Base-by-base conservation (phyloP, 768 basidiomycete species). In the Kwoniella bestiolae region DNA sequence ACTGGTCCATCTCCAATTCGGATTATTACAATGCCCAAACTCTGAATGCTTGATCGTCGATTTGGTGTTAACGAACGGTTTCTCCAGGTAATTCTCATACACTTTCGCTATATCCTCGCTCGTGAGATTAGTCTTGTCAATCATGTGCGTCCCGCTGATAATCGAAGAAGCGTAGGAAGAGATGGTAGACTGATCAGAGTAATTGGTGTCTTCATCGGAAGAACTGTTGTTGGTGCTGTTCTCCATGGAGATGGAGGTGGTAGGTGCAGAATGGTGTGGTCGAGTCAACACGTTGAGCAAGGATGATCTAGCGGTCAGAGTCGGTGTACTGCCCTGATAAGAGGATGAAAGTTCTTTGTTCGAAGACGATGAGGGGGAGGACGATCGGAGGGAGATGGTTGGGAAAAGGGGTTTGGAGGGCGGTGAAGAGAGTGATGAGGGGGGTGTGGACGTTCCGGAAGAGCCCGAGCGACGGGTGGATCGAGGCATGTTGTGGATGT, bases 1-100 rank as follows among this genome's bases (percentile, higher is more conserved):
- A 74, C 61, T 86, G 82, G 74, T 87, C 86, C 59, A 83, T 77
- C 58, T 83, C 82, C 65, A 90, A 77, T 83, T 83, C 67, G 90
- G 87, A 73, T 92, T 88, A 26, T 86, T 87, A 75, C 91, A 93
- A 80, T 93, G 92, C 1, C 94, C 94, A 78, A 94, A 97, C 82
- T 97, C 94, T 26, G 90, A 86, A 82, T 98, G 81, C 68, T 74
- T 79, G 56, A 78, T 69, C 0, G 72, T 64, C 34, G 67, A 66
- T 55, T 77, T 79, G 45, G 69, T 77, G 32, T 73, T 65, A 3
- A 78, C 77, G 56, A 77, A 75, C 6, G 77, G 79, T 52, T 71
- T 76, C 55, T 75, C 75, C 52, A 76, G 59, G 44, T 74, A 77
- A 53, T 74, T 60, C 55, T 69, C 68, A 49, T 76, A 76, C 28